Conservation (phyloP, 139 green algal genomes). For the Chlorella ohadii region DNA sequence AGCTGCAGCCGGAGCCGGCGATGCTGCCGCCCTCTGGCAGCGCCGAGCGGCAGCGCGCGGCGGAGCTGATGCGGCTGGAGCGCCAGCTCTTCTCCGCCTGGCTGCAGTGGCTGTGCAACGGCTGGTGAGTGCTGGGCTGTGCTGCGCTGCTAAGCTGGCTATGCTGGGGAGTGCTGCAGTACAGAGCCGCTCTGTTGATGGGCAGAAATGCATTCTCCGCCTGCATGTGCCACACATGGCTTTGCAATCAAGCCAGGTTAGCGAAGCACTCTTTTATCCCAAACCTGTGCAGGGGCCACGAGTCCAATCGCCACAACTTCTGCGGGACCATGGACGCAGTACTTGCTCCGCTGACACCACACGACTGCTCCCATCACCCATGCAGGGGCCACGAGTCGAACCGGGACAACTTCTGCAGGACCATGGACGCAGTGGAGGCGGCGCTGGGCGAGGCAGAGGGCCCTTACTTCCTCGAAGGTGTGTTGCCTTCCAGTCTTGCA, state of each 20-base stretch:
- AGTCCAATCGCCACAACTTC: slow-evolving; percentile 56
- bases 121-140: slow-evolving; percentile 31
- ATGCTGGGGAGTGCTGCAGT: too few relatives aligned
- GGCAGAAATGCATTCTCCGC: too few relatives aligned
- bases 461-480: slow-evolving; percentile 86
- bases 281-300: too few relatives aligned
- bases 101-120: slow-evolving; percentile 77
- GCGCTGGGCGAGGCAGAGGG: slow-evolving; percentile 52
- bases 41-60: slow-evolving; percentile 48
- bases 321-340: slow-evolving; percentile 71
- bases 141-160: too few relatives aligned
- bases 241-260: too few relatives aligned
- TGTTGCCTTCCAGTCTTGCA: too few relatives aligned
- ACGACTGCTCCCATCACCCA: too few relatives aligned
- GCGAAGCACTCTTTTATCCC: too few relatives aligned
- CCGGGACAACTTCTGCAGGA: slow-evolving; percentile 58
- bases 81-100: slow-evolving; percentile 80
- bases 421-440: slow-evolving; percentile 73
- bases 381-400: slow-evolving; percentile 51
- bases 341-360: too few relatives aligned
- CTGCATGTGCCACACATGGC: too few relatives aligned
- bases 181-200: too few relatives aligned
- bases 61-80: slow-evolving; percentile 84
- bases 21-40: slow-evolving; percentile 74
- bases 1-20: slow-evolving; percentile 73